Percentiles rank a stretch among this genome's conserved stretches.
Conservation (phyloP, 257 asterid genomes). For the Jacaranda mimosifolia region DNA sequence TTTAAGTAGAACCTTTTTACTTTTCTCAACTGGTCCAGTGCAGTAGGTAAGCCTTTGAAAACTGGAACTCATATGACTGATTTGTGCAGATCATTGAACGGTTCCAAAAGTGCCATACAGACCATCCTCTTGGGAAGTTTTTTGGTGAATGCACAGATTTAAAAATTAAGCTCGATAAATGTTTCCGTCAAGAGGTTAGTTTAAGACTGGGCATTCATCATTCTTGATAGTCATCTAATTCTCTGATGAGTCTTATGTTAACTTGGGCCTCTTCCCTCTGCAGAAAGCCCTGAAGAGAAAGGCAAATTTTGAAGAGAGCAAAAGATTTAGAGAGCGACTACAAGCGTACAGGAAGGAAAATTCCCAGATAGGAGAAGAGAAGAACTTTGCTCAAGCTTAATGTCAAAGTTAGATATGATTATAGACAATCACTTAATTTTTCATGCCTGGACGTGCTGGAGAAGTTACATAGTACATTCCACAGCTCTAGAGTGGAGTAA, state of each 20-base stretch:
- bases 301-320: conserved; percentile 90
- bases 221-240: neutral
- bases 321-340: conserved; percentile 53
- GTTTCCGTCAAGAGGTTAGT: conserved; percentile 84
- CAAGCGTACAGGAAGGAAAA: conserved; percentile 42
- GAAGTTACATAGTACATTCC: neutral
- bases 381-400: conserved; percentile 22
- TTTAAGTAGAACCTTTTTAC: neutral
- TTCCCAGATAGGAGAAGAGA: conserved; percentile 30
- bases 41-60: too few species aligned
- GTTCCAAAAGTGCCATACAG: conserved; percentile 81
- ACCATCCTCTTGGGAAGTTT: conserved; percentile 83
- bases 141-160: conserved; percentile 84
- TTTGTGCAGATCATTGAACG: conserved; percentile 70
- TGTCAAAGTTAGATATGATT: neutral
- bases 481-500: neutral
- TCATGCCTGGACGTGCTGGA: neutral
- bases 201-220: neutral
- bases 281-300: conserved; percentile 90
- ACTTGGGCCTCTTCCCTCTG: neutral
- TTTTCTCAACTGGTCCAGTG: neutral
- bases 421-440: neutral
- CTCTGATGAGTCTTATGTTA: neutral
- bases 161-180: conserved; percentile 74
- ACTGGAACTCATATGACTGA: conserved; percentile 2